Conservation (phyloP, 2,329 filamentous ascomycete species). For the Stachybotrys chartarum region DNA sequence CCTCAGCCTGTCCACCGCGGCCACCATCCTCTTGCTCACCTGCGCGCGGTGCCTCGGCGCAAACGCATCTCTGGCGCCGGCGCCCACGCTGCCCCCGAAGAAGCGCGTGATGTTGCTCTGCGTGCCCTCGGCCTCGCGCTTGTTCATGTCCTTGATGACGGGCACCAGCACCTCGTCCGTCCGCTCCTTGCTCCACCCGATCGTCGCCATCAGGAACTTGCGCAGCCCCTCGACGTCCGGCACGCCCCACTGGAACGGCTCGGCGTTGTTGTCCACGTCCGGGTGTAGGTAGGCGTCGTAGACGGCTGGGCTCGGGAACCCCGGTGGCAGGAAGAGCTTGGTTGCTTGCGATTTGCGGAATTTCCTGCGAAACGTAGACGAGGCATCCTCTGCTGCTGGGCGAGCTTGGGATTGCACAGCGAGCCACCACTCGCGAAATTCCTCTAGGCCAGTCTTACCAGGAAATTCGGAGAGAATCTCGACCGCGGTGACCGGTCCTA, state of each 20-base stretch:
- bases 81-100: conserved; percentile 69
- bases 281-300: conserved; percentile 78
- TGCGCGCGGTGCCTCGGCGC: conserved; percentile 59
- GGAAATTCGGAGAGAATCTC: conserved; percentile 92
- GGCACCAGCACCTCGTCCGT: conserved; percentile 95
- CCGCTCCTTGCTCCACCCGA: conserved; percentile 86
- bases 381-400: conserved; percentile 52
- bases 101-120: conserved; percentile 95
- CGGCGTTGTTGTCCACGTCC: conserved; percentile 72
- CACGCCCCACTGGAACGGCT: conserved; percentile 89
- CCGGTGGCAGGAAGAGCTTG: conserved; percentile 77
- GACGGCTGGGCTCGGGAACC: conserved; percentile 74
- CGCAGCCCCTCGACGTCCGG: conserved; percentile 84
- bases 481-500: conserved; percentile 89
- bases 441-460: conserved; percentile 49
- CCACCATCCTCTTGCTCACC: conserved; percentile 67
- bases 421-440: conserved; percentile 84
- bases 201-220: conserved; percentile 79
- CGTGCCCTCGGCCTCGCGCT: conserved; percentile 78
- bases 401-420: conserved; percentile 64
- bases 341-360: conserved; percentile 73
- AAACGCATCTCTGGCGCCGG: conserved; percentile 60
- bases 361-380: conserved; percentile 68
- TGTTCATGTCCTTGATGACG: conserved; percentile 93
- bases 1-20: conserved; percentile 62